phyloP scores from a whole-genome alignment of 1,284 basidiomycete genomes.

The Trametes hirsuta region DNA sequence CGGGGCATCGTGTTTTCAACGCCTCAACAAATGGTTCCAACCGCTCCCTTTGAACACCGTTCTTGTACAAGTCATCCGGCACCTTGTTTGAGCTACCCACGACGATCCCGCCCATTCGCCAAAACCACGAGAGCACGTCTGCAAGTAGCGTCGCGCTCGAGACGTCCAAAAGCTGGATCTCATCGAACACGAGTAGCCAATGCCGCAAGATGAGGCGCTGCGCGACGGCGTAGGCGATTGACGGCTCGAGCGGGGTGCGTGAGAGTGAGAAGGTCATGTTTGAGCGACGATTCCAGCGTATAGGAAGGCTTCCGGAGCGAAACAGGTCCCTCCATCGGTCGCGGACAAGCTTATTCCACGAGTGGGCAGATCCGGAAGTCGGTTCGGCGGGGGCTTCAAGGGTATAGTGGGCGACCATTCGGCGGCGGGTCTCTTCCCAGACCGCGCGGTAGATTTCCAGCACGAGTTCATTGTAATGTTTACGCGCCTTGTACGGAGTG shows the following conservation, averaged over 20 bases:
- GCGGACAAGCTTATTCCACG: slow-evolving; percentile 44
- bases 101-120: slow-evolving; percentile 75
- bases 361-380: slow-evolving; percentile 18
- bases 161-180: slow-evolving; percentile 74
- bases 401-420: slow-evolving; percentile 37
- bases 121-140: slow-evolving; percentile 76
- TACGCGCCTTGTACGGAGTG: slow-evolving; percentile 61
- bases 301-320: slow-evolving; percentile 43
- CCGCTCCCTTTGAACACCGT: slow-evolving; percentile 68
- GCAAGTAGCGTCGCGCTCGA: slow-evolving; percentile 67
- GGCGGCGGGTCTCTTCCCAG: slow-evolving; percentile 55
- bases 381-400: slow-evolving; percentile 19
- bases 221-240: slow-evolving; percentile 49
- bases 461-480: slow-evolving; percentile 72
- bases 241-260: slow-evolving; percentile 28
- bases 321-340: slow-evolving; percentile 39
- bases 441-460: slow-evolving; percentile 71
- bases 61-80: slow-evolving; percentile 70
- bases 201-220: slow-evolving; percentile 53
- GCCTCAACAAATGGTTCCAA: slow-evolving; percentile 68
- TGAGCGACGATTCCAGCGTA: slow-evolving; percentile 38
- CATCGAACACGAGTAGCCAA: slow-evolving; percentile 69
- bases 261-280: slow-evolving; percentile 19
- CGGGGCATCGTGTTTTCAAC: slow-evolving; percentile 64
- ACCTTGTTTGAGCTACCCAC: slow-evolving; percentile 60